These are phyloP conservation scores for Crithidia bombi DNA, from an alignment of 208 protist species.

Conservation along the genomic window DNA sequence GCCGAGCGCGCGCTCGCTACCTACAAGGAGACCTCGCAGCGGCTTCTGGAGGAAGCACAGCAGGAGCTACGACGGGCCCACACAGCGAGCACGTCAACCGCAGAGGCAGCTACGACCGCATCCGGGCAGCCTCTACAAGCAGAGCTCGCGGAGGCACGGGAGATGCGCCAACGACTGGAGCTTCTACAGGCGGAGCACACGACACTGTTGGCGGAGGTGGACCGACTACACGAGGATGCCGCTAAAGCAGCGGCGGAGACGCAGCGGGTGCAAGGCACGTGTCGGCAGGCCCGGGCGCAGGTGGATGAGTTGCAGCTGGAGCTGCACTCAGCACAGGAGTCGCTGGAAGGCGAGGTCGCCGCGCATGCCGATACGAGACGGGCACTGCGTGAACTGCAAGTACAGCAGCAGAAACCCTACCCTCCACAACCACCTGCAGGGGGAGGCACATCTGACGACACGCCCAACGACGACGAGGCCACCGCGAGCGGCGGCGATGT, in stretches of 20 bases:
- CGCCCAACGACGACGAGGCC: conserved; percentile 17
- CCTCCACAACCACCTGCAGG: not conserved
- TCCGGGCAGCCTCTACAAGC: not conserved
- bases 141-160: not conserved
- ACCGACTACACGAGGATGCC: conserved; percentile 32
- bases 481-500: conserved; percentile 10
- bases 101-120: not conserved
- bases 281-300: conserved; percentile 19
- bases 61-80: conserved; percentile 22
- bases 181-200: conserved; percentile 34
- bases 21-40: conserved; percentile 36
- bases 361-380: conserved; percentile 50
- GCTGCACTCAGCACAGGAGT: conserved; percentile 39
- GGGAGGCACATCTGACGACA: conserved; percentile 14
- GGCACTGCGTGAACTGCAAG: conserved; percentile 35
- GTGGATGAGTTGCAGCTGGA: conserved; percentile 40
- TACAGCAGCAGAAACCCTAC: not conserved
- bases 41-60: conserved; percentile 32
- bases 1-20: conserved; percentile 23
- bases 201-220: conserved; percentile 19
- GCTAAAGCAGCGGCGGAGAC: conserved; percentile 40
- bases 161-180: conserved; percentile 18
- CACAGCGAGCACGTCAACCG: not conserved
- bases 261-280: conserved; percentile 39
- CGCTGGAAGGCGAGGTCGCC: conserved; percentile 51